Percentiles rank a stretch among this genome's conserved stretches.
Conservation (phyloP, 345 rosid genomes). For the Diplotaxis tenuifolia region DNA sequence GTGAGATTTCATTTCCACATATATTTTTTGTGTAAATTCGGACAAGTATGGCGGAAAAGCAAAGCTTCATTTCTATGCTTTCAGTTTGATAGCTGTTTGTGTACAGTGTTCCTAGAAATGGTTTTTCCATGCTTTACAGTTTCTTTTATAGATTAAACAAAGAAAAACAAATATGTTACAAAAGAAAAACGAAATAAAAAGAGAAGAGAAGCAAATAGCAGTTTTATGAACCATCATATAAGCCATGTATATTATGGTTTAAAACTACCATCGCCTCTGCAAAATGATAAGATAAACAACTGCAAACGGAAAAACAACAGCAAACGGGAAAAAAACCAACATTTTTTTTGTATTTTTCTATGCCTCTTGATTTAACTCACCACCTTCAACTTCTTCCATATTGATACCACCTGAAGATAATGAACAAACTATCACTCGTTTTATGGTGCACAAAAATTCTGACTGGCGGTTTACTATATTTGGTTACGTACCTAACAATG, state of each 20-base stretch:
- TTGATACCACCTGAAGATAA: slow-evolving; percentile 61
- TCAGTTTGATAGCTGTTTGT: neutral
- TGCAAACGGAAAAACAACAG: neutral
- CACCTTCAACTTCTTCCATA: slow-evolving; percentile 64
- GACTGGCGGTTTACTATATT: neutral
- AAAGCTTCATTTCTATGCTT: neutral
- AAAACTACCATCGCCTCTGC: slow-evolving; percentile 9
- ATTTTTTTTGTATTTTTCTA: slow-evolving; percentile 29
- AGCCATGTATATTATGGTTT: slow-evolving; percentile 23
- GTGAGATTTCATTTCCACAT: too few relatives aligned
- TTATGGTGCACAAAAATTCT: too few relatives aligned
- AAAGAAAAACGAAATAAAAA: neutral
- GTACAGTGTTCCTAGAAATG: slow-evolving; percentile 9
- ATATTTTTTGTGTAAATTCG: too few relatives aligned
- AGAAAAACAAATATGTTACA: slow-evolving; percentile 25
- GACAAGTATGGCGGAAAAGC: slow-evolving; percentile 1
- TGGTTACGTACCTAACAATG: slow-evolving; percentile 73
- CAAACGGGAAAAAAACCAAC: too few relatives aligned
- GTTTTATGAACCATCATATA: too few relatives aligned
- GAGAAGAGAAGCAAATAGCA: slow-evolving; percentile 16
- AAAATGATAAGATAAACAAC: slow-evolving; percentile 20
- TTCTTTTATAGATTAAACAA: slow-evolving; percentile 16
- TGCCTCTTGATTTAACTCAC: slow-evolving; percentile 44
- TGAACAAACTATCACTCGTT: neutral
- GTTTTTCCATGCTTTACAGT: slow-evolving; percentile 33